Evolutionary conservation across 2,329 filamentous ascomycete genomes (phyloP).

Genomic region (Myriosclerotinia scirpicola): DNA sequence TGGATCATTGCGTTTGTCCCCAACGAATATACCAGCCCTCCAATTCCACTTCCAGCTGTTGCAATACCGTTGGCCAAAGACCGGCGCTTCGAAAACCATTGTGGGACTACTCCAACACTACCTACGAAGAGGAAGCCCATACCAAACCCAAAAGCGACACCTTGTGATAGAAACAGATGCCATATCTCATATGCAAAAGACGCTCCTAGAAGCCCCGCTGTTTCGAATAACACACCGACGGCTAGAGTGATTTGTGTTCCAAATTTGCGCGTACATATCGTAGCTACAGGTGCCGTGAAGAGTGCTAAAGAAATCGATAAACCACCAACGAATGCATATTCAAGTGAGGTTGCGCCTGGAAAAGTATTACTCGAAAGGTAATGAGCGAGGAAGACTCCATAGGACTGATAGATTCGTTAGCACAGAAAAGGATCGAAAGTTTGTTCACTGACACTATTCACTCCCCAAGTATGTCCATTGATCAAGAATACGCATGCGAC

Average conservation of each 20-base stretch:
- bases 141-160: conserved; percentile 73
- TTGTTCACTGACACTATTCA: conserved; percentile 39
- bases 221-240: conserved; percentile 63
- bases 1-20: conserved; percentile 56
- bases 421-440: conserved; percentile 1
- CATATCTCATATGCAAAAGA: conserved; percentile 68
- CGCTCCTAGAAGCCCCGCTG: conserved; percentile 65
- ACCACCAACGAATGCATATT: conserved; percentile 77
- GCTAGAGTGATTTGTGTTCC: conserved; percentile 66
- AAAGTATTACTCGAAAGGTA: conserved; percentile 67
- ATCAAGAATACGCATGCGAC: conserved; percentile 47
- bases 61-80: conserved; percentile 63
- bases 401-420: conserved; percentile 46
- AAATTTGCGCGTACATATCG: conserved; percentile 50
- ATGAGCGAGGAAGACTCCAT: conserved; percentile 75
- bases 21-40: conserved; percentile 61
- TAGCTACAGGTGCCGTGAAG: conserved; percentile 61
- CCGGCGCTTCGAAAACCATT: conserved; percentile 59
- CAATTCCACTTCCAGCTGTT: conserved; percentile 66
- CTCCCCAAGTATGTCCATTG: conserved; percentile 50
- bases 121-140: conserved; percentile 73
- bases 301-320: conserved; percentile 66
- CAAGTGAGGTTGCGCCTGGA: conserved; percentile 60
- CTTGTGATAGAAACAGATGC: conserved; percentile 75
- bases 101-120: conserved; percentile 61